Evolutionary conservation across 148 eudicot genomes (phyloP).

Genomic region (Rhododendron henanense): DNA sequence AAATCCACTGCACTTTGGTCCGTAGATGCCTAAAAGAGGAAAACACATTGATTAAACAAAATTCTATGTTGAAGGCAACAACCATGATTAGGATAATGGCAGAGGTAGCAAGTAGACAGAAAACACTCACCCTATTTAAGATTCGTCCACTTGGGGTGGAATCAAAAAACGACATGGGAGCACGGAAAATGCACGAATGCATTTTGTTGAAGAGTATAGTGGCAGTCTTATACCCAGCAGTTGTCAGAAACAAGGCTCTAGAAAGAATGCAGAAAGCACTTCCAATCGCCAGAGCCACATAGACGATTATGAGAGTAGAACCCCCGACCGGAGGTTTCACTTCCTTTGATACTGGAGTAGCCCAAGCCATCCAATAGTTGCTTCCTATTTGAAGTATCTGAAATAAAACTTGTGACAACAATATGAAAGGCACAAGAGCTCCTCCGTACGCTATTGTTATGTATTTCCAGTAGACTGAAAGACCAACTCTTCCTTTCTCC

Average conservation of each 20-base stretch:
- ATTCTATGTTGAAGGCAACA: not conserved
- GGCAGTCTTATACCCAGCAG: conserved; percentile 51
- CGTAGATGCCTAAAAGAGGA: conserved; percentile 43
- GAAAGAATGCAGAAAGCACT: conserved; percentile 47
- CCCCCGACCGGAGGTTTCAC: conserved; percentile 27
- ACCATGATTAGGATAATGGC: not conserved
- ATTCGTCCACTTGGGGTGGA: conserved; percentile 62
- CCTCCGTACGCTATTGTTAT: conserved; percentile 57
- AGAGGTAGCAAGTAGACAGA: not conserved
- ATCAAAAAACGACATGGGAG: conserved; percentile 71
- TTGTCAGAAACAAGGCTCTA: conserved; percentile 38
- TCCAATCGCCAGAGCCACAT: conserved; percentile 44
- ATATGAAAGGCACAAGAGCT: conserved; percentile 48
- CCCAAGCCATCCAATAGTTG: conserved; percentile 78
- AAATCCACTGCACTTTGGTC: conserved; percentile 52
- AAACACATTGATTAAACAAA: not conserved
- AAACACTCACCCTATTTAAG: conserved; percentile 43
- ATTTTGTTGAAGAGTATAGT: conserved; percentile 51
- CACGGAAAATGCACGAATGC: conserved; percentile 54
- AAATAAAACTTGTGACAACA: conserved; percentile 43
- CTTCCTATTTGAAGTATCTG: conserved; percentile 51
- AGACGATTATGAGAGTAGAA: conserved; percentile 40
- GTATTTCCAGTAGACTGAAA: conserved; percentile 53
- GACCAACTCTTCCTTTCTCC: conserved; percentile 58
- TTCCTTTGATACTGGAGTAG: conserved; percentile 49